These are phyloP conservation scores for Claviceps quebecensis DNA, from an alignment of 2,329 filamentous ascomycete species.

Conservation along the genomic window DNA sequence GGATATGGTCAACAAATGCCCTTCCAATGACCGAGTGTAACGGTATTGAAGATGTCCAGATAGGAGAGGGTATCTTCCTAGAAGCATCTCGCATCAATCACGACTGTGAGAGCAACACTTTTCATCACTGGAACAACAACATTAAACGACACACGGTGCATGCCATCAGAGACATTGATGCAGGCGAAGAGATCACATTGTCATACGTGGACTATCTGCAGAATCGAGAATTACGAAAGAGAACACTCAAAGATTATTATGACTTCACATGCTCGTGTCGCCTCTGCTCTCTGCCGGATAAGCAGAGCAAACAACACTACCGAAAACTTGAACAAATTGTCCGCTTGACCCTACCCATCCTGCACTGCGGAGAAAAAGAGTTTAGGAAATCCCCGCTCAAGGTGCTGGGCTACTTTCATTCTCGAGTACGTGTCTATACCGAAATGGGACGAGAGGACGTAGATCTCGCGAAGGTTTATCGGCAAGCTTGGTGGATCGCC, in stretches of 20 bases:
- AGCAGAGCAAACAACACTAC: background rate
- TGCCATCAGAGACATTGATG: background rate
- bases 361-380: background rate
- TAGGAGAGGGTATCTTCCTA: background rate
- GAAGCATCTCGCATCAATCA: background rate
- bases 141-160: background rate
- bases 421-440: background rate
- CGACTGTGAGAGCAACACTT: background rate
- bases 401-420: background rate
- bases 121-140: background rate
- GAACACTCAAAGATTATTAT: background rate
- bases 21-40: background rate
- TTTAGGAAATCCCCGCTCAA: no score
- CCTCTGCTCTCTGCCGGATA: background rate
- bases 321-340: background rate
- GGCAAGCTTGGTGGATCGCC: no score
- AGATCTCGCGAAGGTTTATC: no score
- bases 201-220: background rate
- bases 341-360: background rate
- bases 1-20: background rate
- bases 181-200: background rate
- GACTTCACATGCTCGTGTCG: background rate
- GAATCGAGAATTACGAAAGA: background rate
- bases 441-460: background rate
- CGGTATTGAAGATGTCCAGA: no score